A percentile compares a stretch with the other conserved stretches of the same genome.
Conservation (phyloP, 139 green algal genomes). For the Chlamydomonas asymmetrica region DNA sequence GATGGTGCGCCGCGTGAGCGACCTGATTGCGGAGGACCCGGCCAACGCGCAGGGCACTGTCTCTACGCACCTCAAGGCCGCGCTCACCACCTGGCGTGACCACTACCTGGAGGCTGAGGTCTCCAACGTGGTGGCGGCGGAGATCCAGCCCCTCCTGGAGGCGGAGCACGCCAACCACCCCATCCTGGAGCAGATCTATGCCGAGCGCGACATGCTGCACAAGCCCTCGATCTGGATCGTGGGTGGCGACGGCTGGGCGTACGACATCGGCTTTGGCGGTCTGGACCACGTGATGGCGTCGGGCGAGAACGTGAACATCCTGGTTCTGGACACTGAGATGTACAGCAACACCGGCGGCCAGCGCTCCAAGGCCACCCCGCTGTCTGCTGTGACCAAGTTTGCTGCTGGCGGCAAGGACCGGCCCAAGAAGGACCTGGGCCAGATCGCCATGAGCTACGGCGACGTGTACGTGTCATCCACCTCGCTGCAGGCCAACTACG, state of each 20-base stretch:
- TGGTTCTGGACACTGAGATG: constrained; percentile 66
- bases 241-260: constrained; percentile 66
- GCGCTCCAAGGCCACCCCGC: constrained; percentile 59
- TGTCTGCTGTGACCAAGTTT: constrained; percentile 61
- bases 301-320: constrained; percentile 56
- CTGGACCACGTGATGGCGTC: constrained; percentile 65
- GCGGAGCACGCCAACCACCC: constrained; percentile 13
- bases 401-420: constrained; percentile 58
- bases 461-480: constrained; percentile 57
- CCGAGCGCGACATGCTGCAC: constrained; percentile 52
- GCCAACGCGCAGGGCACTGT: background rate
- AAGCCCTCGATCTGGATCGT: constrained; percentile 67
- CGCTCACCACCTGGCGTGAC: background rate
- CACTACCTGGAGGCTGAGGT: constrained; percentile 13
- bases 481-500: constrained; percentile 59
- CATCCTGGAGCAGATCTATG: background rate
- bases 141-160: constrained; percentile 25
- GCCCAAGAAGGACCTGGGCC: constrained; percentile 55
- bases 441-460: constrained; percentile 48
- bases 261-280: constrained; percentile 66
- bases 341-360: constrained; percentile 69
- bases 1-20: constrained; percentile 22
- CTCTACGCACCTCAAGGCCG: background rate
- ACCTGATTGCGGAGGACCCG: constrained; percentile 11
- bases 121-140: constrained; percentile 26